These are phyloP conservation scores for Plasmodium sp. DNA, from an alignment of 169 alveolate genomes.

Conservation along the genomic window DNA sequence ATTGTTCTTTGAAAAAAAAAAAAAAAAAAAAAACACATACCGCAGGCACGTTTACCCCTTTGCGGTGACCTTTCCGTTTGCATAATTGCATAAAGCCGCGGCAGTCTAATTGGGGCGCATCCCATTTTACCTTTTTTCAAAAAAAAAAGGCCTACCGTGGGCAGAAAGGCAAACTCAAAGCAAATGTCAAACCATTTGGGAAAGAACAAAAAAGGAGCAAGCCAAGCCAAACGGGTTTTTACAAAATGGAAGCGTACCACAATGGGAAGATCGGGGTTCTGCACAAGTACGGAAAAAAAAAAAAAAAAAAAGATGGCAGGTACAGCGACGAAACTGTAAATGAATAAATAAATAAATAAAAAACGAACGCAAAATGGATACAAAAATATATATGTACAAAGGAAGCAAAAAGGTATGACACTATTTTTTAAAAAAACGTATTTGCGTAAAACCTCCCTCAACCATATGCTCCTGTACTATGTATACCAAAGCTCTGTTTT, in stretches of 20 bases:
- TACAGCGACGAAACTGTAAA: background rate
- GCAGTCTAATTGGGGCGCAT: background rate
- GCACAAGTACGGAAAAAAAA: background rate
- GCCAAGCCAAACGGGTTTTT: background rate
- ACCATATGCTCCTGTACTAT: background rate
- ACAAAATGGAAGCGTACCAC: background rate
- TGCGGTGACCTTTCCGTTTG: background rate
- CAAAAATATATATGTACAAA: too few species aligned
- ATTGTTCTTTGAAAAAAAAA: background rate
- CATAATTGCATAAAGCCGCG: background rate
- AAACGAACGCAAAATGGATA: background rate
- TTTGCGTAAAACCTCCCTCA: background rate
- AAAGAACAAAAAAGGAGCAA: background rate
- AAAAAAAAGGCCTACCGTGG: background rate
- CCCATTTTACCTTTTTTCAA: background rate
- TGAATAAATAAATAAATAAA: too few species aligned
- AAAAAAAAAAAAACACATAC: background rate
- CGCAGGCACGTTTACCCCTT: background rate
- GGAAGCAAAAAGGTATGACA: background rate
- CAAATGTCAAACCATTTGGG: background rate
- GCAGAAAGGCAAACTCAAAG: background rate
- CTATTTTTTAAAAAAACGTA: too few species aligned
- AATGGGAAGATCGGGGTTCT: background rate
- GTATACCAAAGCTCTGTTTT: background rate
- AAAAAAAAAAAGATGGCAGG: background rate